Conservation (phyloP, 2,329 filamentous ascomycete genomes). For the Uncinocarpus reesii region DNA sequence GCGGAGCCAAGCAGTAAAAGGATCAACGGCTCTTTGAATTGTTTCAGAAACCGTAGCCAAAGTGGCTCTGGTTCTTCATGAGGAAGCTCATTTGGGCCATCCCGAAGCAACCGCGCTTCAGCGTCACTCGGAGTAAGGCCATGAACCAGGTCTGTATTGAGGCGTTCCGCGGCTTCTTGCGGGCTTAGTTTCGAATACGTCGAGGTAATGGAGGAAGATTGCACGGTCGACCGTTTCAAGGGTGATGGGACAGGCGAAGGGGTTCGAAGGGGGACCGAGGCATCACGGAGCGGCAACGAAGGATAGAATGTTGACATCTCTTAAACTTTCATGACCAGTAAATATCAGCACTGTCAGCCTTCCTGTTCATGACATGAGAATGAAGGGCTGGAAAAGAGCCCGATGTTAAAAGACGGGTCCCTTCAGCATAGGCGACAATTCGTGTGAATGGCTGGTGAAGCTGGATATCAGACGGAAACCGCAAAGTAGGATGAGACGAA, state of each 20-base stretch:
- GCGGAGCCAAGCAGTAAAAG: slow-evolving; percentile 83
- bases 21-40: slow-evolving; percentile 94
- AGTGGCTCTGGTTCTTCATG: slow-evolving; percentile 88
- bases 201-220: slow-evolving; percentile 31
- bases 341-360: background rate
- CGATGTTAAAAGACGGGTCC: background rate
- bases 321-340: slow-evolving; percentile 25
- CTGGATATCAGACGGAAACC: slow-evolving; percentile 6
- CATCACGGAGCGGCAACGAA: slow-evolving; percentile 50
- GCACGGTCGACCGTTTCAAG: slow-evolving; percentile 9
- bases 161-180: slow-evolving; percentile 62
- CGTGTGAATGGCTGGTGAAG: background rate
- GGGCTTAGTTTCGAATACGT: slow-evolving; percentile 58
- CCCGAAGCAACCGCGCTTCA: slow-evolving; percentile 62
- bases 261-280: slow-evolving; percentile 21
- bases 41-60: slow-evolving; percentile 89
- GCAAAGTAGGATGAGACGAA: background rate
- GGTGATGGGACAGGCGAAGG: slow-evolving; percentile 13
- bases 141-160: slow-evolving; percentile 72
- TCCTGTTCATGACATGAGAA: slow-evolving; percentile 2
- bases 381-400: background rate
- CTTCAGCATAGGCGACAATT: background rate
- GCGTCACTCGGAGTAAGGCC: slow-evolving; percentile 77
- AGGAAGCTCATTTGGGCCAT: slow-evolving; percentile 89
- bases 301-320: slow-evolving; percentile 54